Conservation (phyloP, 345 rosid species). For the Fremontodendron californicum region DNA sequence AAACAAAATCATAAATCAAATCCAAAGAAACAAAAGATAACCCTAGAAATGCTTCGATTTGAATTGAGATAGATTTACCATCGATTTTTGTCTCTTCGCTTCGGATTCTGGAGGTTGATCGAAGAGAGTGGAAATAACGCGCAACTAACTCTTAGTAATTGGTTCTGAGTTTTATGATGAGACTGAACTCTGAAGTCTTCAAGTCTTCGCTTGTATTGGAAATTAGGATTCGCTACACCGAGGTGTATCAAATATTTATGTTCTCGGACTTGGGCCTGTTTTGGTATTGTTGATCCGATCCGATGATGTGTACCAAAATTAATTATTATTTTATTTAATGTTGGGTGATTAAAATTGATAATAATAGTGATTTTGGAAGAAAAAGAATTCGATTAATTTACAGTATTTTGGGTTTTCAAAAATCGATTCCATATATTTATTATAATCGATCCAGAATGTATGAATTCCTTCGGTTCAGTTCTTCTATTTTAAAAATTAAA, state of each 20-base stretch:
- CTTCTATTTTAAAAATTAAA: too few relatives aligned
- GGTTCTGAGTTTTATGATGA: neutral
- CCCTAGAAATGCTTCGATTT: neutral
- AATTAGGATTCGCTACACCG: neutral
- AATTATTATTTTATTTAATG: too few relatives aligned
- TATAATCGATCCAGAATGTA: too few relatives aligned
- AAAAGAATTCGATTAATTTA: too few relatives aligned
- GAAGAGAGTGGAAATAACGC: neutral
- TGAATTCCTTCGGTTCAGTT: too few relatives aligned
- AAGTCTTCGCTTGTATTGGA: neutral
- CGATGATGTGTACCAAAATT: too few relatives aligned
- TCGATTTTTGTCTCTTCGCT: neutral
- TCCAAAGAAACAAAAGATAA: neutral
- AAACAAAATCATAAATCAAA: neutral
- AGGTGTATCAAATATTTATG: neutral
- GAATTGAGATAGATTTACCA: conserved; percentile 1
- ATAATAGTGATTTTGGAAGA: too few relatives aligned
- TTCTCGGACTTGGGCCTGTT: neutral
- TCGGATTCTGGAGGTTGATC: neutral
- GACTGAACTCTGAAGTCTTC: neutral
- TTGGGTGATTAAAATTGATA: too few relatives aligned
- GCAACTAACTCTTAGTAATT: neutral
- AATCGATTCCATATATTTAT: too few relatives aligned
- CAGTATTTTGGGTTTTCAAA: too few relatives aligned
- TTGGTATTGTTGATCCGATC: neutral